A percentile compares a stretch with the other conserved stretches of the same genome.
phyloP scores from a whole-genome alignment of 2,329 filamentous ascomycete species.

The Exophiala spinifera region DNA sequence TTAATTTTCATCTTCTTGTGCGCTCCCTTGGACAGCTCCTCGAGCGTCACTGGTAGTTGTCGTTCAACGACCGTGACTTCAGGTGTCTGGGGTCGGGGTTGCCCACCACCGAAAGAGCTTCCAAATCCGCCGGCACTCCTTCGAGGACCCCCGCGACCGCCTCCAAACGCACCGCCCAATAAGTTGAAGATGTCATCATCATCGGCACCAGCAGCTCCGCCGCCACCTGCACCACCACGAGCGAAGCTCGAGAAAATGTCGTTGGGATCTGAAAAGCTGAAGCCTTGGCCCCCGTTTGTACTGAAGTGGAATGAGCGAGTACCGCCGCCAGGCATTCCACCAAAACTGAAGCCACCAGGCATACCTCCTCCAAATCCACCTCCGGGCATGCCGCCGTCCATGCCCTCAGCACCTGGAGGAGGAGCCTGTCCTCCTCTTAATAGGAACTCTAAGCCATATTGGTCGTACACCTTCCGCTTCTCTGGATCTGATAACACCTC shows the following conservation, averaged over 20 bases:
- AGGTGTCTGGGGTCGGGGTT: constrained; percentile 54
- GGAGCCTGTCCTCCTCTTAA: constrained; percentile 74
- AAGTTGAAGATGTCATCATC: constrained; percentile 57
- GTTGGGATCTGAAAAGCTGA: constrained; percentile 78
- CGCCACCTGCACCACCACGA: constrained; percentile 48
- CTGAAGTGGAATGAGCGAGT: constrained; percentile 51
- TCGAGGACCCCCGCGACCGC: constrained; percentile 34
- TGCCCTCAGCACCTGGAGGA: constrained; percentile 54
- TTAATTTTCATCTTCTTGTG: constrained; percentile 99
- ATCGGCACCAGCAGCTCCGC: constrained; percentile 35
- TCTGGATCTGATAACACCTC: constrained; percentile 97
- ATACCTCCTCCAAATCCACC: constrained; percentile 46
- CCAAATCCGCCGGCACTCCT: constrained; percentile 39
- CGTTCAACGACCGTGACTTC: constrained; percentile 91
- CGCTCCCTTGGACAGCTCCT: constrained; percentile 81
- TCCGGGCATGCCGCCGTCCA: constrained; percentile 48
- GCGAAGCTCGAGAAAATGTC: constrained; percentile 84
- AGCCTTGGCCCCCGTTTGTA: constrained; percentile 57
- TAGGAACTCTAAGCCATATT: constrained; percentile 90
- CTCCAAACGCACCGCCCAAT: constrained; percentile 45
- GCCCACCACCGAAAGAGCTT: constrained; percentile 21
- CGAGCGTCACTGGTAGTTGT: constrained; percentile 73
- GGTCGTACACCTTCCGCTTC: constrained; percentile 93
- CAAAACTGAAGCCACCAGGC: constrained; percentile 51
- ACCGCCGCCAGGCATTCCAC: constrained; percentile 43